Conservation (phyloP, 108 stramenopile genomes). For the Pseudonitzschia pungens region DNA sequence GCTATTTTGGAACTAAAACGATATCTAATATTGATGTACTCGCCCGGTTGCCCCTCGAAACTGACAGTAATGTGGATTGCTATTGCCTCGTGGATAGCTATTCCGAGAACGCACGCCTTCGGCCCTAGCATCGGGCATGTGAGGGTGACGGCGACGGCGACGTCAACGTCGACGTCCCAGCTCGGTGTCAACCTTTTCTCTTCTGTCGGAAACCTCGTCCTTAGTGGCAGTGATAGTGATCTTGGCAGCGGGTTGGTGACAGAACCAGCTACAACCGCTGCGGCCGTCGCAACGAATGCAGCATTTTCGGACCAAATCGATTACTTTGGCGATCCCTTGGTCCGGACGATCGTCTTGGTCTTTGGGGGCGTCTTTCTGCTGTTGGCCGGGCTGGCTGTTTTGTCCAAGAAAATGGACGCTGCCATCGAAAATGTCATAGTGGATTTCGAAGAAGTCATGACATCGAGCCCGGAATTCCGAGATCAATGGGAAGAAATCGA, state of each 20-base stretch:
- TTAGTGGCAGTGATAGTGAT: neutral
- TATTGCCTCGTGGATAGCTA: no score
- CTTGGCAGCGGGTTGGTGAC: neutral
- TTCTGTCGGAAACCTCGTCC: neutral
- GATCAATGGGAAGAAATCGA: conserved; percentile 8
- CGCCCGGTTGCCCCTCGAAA: no score
- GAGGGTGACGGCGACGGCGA: neutral
- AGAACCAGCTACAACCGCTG: no score
- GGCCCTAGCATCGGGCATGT: no score
- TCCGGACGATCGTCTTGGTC: conserved; percentile 4
- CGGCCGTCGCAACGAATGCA: no score
- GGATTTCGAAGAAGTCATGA: conserved; percentile 24
- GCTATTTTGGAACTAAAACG: no score
- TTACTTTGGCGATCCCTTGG: conserved; percentile 1
- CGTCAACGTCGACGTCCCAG: neutral
- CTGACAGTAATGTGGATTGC: no score
- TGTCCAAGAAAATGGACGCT: conserved; percentile 17
- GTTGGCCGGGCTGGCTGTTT: neutral
- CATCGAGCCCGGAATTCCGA: conserved; percentile 5
- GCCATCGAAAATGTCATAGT: conserved; percentile 27
- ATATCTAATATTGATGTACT: no score
- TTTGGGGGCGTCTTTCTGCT: conserved; percentile 19
- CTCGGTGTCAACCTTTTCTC: neutral
- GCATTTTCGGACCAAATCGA: conserved; percentile 7
- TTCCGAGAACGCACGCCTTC: no score